Base-by-base conservation (phyloP, 495 filamentous ascomycete species). In the Penicillium argentinense region DNA sequence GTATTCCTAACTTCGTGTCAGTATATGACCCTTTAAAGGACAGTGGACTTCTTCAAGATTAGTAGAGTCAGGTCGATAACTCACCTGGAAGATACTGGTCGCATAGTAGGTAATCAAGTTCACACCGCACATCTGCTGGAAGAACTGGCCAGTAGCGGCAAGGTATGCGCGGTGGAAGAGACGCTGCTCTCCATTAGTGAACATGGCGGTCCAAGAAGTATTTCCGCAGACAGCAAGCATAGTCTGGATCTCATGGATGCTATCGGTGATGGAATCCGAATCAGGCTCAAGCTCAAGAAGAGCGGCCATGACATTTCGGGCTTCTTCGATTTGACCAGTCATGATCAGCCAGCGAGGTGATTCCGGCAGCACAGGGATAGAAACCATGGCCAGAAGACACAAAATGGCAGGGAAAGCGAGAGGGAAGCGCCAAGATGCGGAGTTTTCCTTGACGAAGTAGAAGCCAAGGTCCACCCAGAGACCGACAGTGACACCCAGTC, bases 101-200 rank as follows among this genome's bases (percentile, higher is more conserved):
- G 78, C 76, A 53, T 84, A 85, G 44, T 82, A 79, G 13, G 77
- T 77, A 34, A 84, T 80, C 25, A 84, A 62, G 48, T 82, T 82
- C 51, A 81, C 79, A 19, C 82, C 80, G 8, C 69, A 76, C 48
- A 81, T 70, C 57, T 81, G 75, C 53, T 76, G 63, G 37, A 91
- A 74, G 33, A 69, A 67, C 39, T 72, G 67, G 6, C 66, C 46
- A 0, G 64, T 55, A 4, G 70, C 63, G 1, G 65, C 61, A 3
- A 63, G 51, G 30, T 51, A 51, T 9, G 56, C 48, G 4, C 58
- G 58, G 33, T 62, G 58, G 13, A 56, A 54, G 19, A 59, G 42
- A 9, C 58, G 58, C 21, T 55, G 49, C 24, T 59, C 47, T 16
- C 55, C 58, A 21, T 51, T 53, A 18, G 43, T 61, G 32, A 63